A percentile compares a stretch with the other conserved stretches of the same genome.
These are phyloP conservation scores for Neltuma alba DNA, from an alignment of 306 rosid species.

Conservation along the genomic window DNA sequence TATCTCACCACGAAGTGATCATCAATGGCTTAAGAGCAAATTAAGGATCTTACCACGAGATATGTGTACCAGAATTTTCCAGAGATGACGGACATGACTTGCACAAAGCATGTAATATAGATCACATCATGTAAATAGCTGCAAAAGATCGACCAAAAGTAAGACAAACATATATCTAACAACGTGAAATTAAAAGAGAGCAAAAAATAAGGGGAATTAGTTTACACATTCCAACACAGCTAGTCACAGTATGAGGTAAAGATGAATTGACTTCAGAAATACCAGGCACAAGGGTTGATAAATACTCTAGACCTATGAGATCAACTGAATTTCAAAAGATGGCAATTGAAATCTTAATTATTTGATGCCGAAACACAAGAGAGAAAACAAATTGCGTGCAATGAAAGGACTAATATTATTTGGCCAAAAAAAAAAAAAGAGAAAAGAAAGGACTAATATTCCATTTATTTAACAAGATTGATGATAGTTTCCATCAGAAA, in stretches of 20 bases:
- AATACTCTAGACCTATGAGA: conserved; percentile 2
- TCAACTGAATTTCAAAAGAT: background rate
- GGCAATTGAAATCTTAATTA: background rate
- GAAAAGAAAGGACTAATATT: background rate
- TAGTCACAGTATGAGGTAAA: background rate
- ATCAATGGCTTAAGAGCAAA: conserved; percentile 21
- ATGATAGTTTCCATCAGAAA: background rate
- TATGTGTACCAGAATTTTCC: conserved; percentile 89
- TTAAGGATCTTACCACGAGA: conserved; percentile 69
- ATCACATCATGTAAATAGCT: conserved; percentile 89
- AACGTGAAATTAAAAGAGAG: conserved; percentile 1
- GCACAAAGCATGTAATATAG: conserved; percentile 95
- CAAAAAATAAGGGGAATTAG: background rate
- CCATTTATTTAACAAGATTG: background rate
- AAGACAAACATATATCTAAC: conserved; percentile 14
- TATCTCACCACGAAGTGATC: background rate
- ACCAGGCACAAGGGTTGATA: background rate
- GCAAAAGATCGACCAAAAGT: conserved; percentile 35
- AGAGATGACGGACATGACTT: conserved; percentile 85
- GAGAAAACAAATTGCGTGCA: background rate
- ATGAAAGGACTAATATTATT: background rate
- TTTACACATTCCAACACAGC: background rate
- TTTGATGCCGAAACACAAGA: background rate
- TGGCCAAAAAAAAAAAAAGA: too few relatives aligned
- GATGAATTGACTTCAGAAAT: background rate